Evolutionary conservation across 2,329 filamentous ascomycete species (phyloP).

Genomic region (Microascus cirrosus): DNA sequence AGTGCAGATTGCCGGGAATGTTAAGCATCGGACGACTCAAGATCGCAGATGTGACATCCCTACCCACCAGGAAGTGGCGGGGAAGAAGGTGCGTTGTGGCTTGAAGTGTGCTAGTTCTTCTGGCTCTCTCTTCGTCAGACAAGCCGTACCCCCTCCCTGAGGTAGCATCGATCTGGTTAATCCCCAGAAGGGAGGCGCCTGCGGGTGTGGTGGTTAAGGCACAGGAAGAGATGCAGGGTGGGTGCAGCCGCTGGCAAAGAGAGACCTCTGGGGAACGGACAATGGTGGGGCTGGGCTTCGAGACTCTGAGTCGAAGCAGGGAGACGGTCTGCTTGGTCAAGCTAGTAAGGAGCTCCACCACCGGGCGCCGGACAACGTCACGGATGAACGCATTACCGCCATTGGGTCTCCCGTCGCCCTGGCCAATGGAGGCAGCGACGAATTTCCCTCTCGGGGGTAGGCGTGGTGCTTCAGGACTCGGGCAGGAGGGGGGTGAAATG

Average conservation of each 20-base stretch:
- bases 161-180: not conserved
- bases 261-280: not conserved
- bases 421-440: not conserved
- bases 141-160: not conserved
- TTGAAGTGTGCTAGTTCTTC: not conserved
- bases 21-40: not conserved
- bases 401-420: not conserved
- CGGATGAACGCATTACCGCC: conserved; percentile 4
- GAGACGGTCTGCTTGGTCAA: not conserved
- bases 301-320: not conserved
- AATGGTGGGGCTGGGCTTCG: not conserved
- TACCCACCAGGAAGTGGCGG: not conserved
- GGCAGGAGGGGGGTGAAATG: not conserved
- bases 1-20: not conserved
- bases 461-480: not conserved
- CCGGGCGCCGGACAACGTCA: not conserved
- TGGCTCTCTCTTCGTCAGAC: not conserved
- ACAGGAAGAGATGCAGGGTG: not conserved
- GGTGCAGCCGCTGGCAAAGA: not conserved
- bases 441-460: not conserved
- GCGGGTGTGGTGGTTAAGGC: not conserved
- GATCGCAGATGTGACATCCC: not conserved
- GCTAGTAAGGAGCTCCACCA: not conserved
- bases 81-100: not conserved
- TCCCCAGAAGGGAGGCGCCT: not conserved